A percentile compares a stretch with the other conserved stretches of the same genome.
Conservation (phyloP, 345 rosid genomes). For the Citrus reticulata region DNA sequence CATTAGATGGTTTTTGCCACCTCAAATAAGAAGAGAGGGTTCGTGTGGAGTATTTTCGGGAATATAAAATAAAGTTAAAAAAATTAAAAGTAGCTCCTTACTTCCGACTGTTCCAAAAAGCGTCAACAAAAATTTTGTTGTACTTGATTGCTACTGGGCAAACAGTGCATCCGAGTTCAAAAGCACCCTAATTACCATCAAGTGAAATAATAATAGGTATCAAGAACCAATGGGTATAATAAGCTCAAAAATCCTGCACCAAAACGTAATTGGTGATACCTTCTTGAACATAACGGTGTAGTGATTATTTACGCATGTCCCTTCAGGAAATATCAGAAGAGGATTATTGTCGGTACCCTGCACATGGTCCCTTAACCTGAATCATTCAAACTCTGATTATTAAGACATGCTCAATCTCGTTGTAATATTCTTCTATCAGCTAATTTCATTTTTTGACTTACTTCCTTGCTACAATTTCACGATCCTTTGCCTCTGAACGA, state of each 20-base stretch:
- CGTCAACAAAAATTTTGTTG: slow-evolving; percentile 96
- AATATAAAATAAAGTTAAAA: not conserved
- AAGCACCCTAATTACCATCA: slow-evolving; percentile 73
- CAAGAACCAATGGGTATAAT: not conserved
- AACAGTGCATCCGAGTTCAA: slow-evolving; percentile 92
- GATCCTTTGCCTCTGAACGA: slow-evolving; percentile 94
- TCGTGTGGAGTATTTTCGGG: not conserved
- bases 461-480: slow-evolving; percentile 94
- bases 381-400: slow-evolving; percentile 18
- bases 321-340: slow-evolving; percentile 98
- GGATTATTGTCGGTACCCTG: slow-evolving; percentile 91
- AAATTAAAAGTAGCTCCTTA: slow-evolving; percentile 27
- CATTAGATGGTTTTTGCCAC: not conserved
- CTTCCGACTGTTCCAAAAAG: slow-evolving; percentile 99
- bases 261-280: slow-evolving; percentile 37
- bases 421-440: not conserved
- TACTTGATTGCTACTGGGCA: slow-evolving; percentile 97
- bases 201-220: slow-evolving; percentile 5
- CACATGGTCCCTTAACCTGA: slow-evolving; percentile 91
- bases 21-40: not conserved
- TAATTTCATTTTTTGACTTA: slow-evolving; percentile 28
- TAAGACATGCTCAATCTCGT: slow-evolving; percentile 7
- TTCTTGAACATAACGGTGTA: slow-evolving; percentile 98
- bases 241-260: not conserved
- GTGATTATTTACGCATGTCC: slow-evolving; percentile 94